Evolutionary conservation across 228 moss, liverwort and hornwort species (phyloP), one percentile per base, ranked within the genome.

Genomic region (Sphagnum fallax): DNA sequence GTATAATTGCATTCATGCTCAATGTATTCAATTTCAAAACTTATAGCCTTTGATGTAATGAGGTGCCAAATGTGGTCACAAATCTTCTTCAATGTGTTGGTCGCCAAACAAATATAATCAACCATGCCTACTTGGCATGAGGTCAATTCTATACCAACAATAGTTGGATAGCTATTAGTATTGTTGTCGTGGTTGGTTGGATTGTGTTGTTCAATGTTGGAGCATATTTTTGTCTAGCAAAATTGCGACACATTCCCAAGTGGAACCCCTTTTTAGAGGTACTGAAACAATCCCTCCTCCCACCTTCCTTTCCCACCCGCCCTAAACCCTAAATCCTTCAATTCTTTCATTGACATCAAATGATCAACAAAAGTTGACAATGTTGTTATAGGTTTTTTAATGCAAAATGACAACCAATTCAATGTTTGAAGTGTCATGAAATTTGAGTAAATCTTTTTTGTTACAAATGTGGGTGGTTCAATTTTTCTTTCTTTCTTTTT

Each of bases 61-160:
- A 74, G 12, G 64, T 81, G n/a, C 59, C 47, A 11, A 52, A 65
- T 49, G 6, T 71, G 60, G 49, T 49, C 14, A 32, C 53, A 55
- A 76, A 48, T 18, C 14, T 85, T 32, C 67, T 78, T 5, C 81
- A 76, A 67, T 85, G 84, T 57, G 32, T 4, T 12, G 72, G 74
- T 10, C 75, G 62, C 47, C 75, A 66, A 5, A 55, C 78, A 11
- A 53, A 72, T 16, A 74, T 73, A 1, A 4, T 81, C 10, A 81
- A 81, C 49, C 78, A 81, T 64, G 84, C 81, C 12, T 85, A 52
- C 75, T 52, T 85, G 66, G 71, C 61, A 3, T 67, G 8, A 51
- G 70, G 76, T 47, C 78, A 85, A 55, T 81, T 85, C 70, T 76
- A 81, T 62, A 85, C 81, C 5, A 72, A 76, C 9, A 51, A 4